phyloP scores from a whole-genome alignment of 129 eudicot genomes.

The Pittosporum tobira region DNA sequence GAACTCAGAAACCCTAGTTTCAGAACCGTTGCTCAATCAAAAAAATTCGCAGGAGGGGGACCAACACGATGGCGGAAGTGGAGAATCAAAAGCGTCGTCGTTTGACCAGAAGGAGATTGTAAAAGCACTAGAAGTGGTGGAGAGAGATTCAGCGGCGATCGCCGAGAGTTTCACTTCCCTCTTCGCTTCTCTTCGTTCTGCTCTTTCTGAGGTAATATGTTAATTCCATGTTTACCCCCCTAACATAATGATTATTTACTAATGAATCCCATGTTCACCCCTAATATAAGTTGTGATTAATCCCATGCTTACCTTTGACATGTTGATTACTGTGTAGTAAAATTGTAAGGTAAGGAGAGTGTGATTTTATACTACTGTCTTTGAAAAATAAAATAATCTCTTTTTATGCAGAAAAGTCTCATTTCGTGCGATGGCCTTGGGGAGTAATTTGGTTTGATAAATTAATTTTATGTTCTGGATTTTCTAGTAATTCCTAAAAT shows the following conservation, averaged over 20 bases:
- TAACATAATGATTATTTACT: no score
- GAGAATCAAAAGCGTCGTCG: conserved; percentile 15
- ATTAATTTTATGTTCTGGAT: not conserved
- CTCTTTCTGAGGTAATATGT: conserved; percentile 88
- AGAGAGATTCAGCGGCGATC: conserved; percentile 79
- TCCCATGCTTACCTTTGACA: no score
- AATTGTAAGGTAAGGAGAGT: no score
- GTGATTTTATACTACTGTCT: no score
- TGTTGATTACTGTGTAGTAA: no score
- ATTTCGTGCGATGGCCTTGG: no score
- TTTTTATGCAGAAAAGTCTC: no score
- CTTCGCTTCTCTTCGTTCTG: conserved; percentile 69
- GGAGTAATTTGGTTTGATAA: not conserved
- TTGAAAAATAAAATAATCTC: no score
- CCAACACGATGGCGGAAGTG: conserved; percentile 8
- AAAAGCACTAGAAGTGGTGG: conserved; percentile 65
- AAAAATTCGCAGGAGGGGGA: conserved; percentile 8
- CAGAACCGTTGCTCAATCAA: conserved; percentile 11
- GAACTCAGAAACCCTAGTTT: conserved; percentile 25
- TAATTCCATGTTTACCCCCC: no score
- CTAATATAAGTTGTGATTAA: no score
- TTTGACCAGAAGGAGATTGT: conserved; percentile 39
- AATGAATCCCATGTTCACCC: no score
- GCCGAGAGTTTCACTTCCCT: conserved; percentile 80
- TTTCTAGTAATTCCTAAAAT: not conserved